Conservation (phyloP, 306 rosid species). For the Prunus fruticosa region DNA sequence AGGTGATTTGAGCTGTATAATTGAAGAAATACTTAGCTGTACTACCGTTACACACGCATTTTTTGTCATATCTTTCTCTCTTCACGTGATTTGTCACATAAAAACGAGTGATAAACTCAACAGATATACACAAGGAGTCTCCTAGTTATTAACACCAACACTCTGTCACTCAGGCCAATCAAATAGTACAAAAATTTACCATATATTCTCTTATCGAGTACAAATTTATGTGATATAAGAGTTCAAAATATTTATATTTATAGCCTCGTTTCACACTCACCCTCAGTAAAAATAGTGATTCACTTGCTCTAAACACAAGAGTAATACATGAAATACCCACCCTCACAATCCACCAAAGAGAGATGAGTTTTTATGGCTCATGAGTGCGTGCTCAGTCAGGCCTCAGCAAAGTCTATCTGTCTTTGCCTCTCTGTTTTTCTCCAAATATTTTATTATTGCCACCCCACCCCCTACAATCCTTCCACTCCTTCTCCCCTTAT, state of each 20-base stretch:
- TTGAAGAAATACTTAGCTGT: too few species aligned
- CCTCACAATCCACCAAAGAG: not conserved
- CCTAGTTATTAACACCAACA: too few species aligned
- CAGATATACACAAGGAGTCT: too few species aligned
- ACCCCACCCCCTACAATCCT: not conserved
- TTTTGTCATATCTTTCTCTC: too few species aligned
- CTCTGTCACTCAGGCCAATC: too few species aligned
- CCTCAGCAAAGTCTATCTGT: conserved; percentile 51
- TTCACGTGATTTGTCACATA: too few species aligned
- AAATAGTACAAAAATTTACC: too few species aligned
- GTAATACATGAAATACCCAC: not conserved
- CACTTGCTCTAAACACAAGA: not conserved
- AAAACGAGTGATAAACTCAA: accelerated
- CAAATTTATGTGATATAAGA: not conserved
- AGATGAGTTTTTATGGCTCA: not conserved
- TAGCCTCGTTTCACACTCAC: not conserved
- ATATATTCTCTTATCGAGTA: not conserved
- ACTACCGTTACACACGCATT: too few species aligned
- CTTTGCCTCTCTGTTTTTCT: conserved; percentile 40
- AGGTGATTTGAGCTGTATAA: too few species aligned
- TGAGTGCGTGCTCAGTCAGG: conserved; percentile 17
- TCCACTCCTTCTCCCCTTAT: conserved; percentile 18
- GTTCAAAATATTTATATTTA: not conserved
- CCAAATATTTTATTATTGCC: conserved; percentile 20
- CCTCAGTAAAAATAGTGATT: too few species aligned